Base-by-base conservation (phyloP, 2,329 filamentous ascomycete species). In the Fusarium sambucinum region DNA sequence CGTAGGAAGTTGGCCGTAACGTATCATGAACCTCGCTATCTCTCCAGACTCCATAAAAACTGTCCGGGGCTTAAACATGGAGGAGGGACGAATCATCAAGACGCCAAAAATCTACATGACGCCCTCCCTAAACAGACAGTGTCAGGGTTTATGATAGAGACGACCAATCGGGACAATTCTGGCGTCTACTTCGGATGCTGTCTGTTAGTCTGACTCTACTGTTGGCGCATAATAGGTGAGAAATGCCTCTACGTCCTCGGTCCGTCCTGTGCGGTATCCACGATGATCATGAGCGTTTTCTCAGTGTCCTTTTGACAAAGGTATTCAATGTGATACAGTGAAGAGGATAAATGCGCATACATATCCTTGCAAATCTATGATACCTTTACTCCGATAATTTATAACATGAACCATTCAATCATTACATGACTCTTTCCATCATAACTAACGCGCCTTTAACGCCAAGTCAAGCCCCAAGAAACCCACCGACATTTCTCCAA, bases 181-280 rank as follows among this genome's bases (percentile, higher is more conserved):
- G 71, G 72, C 72, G 72, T 74, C 68, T 73, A 73, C 61, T 62
- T 73, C 72, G 71, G 70, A 61, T 67, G 45, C 27, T 59, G 23
- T 13, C 46, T 71, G 53, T 53, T 72, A 60, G 63, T 70, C 55
- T 55, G 58, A 54, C 37, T 17, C 32, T 60, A 40, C 29, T 17
- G 42, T 19, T 19, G 42, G 42, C 17, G 59, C 50, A 52, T 52
- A 51, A 47, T 68, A 51, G 60, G 46, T 42, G 56, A 53, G 68
- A 71, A 70, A 71, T 70, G 64, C 64, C 68, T 71, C 68, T 63
- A 45, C 38, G 8, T 25, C 38, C 48, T 69, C 51, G 51, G 66
- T 56, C 67, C 67, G 59, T 61, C 55, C 57, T 70, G 55, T 42
- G 65, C 52, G 44, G 66, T 64, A 57, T 47, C 62, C 35, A 53